Conservation (phyloP, 495 filamentous ascomycete genomes). For the Penicillium manginii region DNA sequence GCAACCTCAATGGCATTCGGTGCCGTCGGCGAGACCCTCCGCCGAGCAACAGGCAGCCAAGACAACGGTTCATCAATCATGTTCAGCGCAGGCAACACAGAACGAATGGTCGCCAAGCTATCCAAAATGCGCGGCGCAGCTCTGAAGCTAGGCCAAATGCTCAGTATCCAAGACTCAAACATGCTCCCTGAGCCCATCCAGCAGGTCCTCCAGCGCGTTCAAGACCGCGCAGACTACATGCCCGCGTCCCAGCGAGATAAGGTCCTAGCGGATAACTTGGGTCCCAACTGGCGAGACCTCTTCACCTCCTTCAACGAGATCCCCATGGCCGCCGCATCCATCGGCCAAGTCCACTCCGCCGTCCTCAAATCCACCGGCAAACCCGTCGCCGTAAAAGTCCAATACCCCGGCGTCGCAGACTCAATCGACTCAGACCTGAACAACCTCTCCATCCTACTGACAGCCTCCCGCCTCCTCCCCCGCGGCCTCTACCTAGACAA, state of each 20-base stretch:
- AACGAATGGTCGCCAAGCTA: slow-evolving; percentile 86
- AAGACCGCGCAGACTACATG: slow-evolving; percentile 99
- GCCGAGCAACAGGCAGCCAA: slow-evolving; percentile 64
- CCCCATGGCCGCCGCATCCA: slow-evolving; percentile 95
- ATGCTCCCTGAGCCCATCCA: slow-evolving; percentile 87
- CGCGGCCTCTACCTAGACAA: slow-evolving; percentile 94
- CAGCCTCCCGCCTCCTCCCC: slow-evolving; percentile 84
- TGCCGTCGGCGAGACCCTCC: slow-evolving; percentile 81
- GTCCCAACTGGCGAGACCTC: slow-evolving; percentile 80
- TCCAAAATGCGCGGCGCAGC: slow-evolving; percentile 98
- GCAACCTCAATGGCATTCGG: slow-evolving; percentile 96
- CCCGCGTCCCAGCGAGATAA: slow-evolving; percentile 86
- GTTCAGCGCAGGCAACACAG: slow-evolving; percentile 87
- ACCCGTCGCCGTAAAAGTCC: slow-evolving; percentile 90
- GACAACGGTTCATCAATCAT: slow-evolving; percentile 79
- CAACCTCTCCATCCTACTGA: slow-evolving; percentile 88
- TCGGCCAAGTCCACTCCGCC: slow-evolving; percentile 93
- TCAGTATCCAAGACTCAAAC: slow-evolving; percentile 97
- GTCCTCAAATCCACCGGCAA: slow-evolving; percentile 73
- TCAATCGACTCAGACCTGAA: slow-evolving; percentile 95
- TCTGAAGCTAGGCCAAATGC: slow-evolving; percentile 96
- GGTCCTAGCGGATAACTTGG: slow-evolving; percentile 78
- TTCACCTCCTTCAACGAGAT: slow-evolving; percentile 86
- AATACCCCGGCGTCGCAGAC: slow-evolving; percentile 95
- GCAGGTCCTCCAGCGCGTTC: slow-evolving; percentile 87